Base-by-base conservation (phyloP, 345 rosid genomes). In the Alliaria petiolata region DNA sequence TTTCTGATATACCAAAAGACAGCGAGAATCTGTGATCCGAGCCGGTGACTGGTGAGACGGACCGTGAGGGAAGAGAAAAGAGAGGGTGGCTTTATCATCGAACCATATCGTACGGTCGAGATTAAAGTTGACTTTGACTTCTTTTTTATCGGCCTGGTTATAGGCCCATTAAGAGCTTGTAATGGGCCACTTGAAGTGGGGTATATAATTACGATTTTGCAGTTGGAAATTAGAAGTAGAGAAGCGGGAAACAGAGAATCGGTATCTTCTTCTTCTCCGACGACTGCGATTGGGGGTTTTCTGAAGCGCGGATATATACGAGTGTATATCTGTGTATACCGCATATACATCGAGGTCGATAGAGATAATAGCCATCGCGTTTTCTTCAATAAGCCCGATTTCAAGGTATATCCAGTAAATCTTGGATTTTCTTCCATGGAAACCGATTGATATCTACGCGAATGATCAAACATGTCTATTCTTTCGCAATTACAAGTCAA, bases 1-100 rank as follows among this genome's bases (percentile, higher is more conserved):
- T n/a, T n/a, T n/a, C 49, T 65, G 65, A 65, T 65, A 36, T 38
- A 45, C 71, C 51, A 64, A 55, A 26, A 59, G 74, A 70, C 74
- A 36, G 39, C 74, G 22, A 52, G 14, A 17, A 39, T 39, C 43
- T 70, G 68, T 62, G 76, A 71, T 42, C 51, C 62, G 42, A 70
- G 64, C 59, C 59, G 28, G 43, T 70, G 67, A 62, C 53, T 39
- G 10, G 33, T n/a, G 53, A 22, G 34, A n/a, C n/a, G n/a, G n/a
- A n/a, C n/a, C 19, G 8, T 2, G 26, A 25, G 58, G n/a, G n/a
- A n/a, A 47, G 5, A 39, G 43, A 42, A 19, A 3, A 17, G 44
- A 57, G 36, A 38, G 26, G 12, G 52, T 1, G 30, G 39, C 31
- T 20, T n/a, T n/a, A 1, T 30, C 42, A 42, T 52, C 45, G 67